Evolutionary conservation across 768 basidiomycete genomes (phyloP).

Genomic region (Suillus discolor): DNA sequence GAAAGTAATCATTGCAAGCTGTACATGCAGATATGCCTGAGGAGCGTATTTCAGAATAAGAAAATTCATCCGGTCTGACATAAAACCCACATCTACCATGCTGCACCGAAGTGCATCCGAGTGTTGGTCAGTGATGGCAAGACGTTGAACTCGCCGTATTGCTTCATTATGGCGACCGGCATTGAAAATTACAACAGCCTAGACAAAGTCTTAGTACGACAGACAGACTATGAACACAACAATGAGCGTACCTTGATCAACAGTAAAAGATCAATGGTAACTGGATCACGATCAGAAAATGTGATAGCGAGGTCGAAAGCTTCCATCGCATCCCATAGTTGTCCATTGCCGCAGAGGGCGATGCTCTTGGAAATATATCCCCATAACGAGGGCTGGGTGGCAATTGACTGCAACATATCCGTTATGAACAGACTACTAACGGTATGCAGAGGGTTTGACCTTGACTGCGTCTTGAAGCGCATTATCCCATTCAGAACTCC

Average conservation of each 20-base stretch:
- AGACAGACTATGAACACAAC: neutral
- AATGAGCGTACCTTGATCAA: neutral
- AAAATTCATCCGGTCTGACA: neutral
- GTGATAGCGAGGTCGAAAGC: neutral
- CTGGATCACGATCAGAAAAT: neutral
- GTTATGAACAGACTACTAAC: neutral
- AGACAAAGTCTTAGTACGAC: neutral
- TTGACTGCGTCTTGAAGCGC: neutral
- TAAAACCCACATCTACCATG: neutral
- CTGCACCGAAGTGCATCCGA: neutral
- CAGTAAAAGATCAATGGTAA: neutral
- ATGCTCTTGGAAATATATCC: neutral
- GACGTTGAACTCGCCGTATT: neutral
- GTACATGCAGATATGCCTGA: neutral
- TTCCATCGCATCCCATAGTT: neutral
- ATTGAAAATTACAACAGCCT: neutral
- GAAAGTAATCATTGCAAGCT: constrained; percentile 1
- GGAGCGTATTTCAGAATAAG: neutral
- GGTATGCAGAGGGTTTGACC: neutral
- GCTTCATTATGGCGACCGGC: neutral
- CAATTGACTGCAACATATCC: neutral
- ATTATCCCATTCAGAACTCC: neutral
- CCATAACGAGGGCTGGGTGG: neutral
- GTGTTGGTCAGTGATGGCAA: neutral
- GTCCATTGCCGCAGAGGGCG: neutral